These are phyloP conservation scores for Fusarium tupiense DNA, from an alignment of 2,329 filamentous ascomycete species.

Conservation along the genomic window DNA sequence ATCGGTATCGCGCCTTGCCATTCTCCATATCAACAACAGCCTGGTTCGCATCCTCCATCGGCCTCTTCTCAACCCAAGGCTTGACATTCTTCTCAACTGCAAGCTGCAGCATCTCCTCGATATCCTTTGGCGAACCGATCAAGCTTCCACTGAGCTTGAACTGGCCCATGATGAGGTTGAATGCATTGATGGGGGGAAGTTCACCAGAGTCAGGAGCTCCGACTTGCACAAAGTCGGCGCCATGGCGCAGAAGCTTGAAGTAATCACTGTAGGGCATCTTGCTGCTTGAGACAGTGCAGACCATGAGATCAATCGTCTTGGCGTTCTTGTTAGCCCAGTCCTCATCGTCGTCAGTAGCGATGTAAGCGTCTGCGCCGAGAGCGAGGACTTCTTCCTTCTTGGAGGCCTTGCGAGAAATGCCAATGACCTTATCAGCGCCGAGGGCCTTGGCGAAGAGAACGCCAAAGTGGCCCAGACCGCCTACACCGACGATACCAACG, in stretches of 20 bases:
- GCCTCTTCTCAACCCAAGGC: constrained; percentile 65
- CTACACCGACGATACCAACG: constrained; percentile 73
- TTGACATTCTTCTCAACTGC: constrained; percentile 65
- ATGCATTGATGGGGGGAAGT: constrained; percentile 39
- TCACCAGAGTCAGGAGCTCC: constrained; percentile 48
- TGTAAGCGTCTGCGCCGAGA: constrained; percentile 64
- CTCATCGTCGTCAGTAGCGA: constrained; percentile 55
- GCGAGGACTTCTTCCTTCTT: constrained; percentile 65
- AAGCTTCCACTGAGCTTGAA: constrained; percentile 57
- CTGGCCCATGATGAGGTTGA: constrained; percentile 32
- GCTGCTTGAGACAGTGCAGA: constrained; percentile 63
- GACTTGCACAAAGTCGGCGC: constrained; percentile 72
- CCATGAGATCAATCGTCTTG: constrained; percentile 64
- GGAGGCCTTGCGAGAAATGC: constrained; percentile 61
- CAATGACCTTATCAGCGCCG: constrained; percentile 67
- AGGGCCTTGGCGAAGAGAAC: constrained; percentile 74
- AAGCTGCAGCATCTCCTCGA: constrained; percentile 68
- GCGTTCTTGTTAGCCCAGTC: constrained; percentile 64
- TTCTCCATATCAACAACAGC: constrained; percentile 64
- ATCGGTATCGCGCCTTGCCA: constrained; percentile 61
- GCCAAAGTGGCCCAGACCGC: constrained; percentile 74
- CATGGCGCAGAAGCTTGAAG: constrained; percentile 65
- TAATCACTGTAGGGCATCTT: constrained; percentile 71
- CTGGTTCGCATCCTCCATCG: constrained; percentile 65
- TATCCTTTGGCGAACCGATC: constrained; percentile 63